Evolutionary conservation across 2,329 filamentous ascomycete genomes (phyloP), one percentile per base, ranked within the genome.

Genomic region (Drechslera avenae): DNA sequence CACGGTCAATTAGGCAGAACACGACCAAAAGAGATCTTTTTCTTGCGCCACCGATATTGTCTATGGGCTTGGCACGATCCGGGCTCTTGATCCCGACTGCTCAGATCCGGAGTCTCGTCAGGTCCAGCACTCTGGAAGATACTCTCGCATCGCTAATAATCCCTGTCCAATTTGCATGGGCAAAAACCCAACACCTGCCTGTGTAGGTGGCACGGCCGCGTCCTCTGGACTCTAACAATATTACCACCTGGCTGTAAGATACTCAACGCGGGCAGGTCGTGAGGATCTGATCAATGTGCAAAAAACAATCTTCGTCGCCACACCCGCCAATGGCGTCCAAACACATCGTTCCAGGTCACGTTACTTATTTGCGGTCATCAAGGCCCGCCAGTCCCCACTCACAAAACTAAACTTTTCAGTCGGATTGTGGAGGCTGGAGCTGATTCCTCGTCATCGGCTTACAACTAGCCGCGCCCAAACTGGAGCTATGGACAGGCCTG

Each of bases 101-200:
- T 66, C 63, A 60, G 62, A 55, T 56, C 60, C 65, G 59, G 55
- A 62, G 60, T 59, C 59, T 59, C 49, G 47, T 63, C 50, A 59
- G 59, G 64, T 62, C 66, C 60, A 66, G 61, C 60, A 69, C 66
- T 68, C 53, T 67, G 63, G 56, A 69, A 69, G 68, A 68, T 69
- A 69, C 57, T 64, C 57, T 49, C 54, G 51, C 50, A 59, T 69
- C 66, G 64, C 60, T 64, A 69, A 65, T 36, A 45, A 69, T 58
- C 68, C 68, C 62, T 69, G 68, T 54, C 43, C 60, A 72, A 69
- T 72, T 56, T 72, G 61, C 64, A 63, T 59, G 50, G 56, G 60
- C 59, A 60, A 57, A 65, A 52, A 55, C 52, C 63, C 56, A 54
- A 54, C 64, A 62, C 58, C 47, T 56, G 63, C 50, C 53, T 46